Evolutionary conservation across 208 protist genomes (phyloP), one percentile per base, ranked within the genome.

Genomic region (Leishmania amazonensis): DNA sequence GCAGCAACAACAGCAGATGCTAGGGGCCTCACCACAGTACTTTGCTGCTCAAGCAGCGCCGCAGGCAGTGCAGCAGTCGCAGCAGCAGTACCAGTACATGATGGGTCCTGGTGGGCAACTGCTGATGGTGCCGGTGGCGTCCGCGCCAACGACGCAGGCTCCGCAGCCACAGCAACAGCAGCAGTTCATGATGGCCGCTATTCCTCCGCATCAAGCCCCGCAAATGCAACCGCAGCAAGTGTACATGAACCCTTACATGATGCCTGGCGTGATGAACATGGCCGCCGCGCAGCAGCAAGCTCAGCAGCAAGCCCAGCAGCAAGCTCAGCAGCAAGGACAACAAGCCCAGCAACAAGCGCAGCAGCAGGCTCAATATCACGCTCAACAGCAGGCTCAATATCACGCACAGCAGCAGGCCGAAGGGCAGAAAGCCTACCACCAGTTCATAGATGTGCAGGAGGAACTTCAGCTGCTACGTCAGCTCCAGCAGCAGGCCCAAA

Each of bases 31-130:
- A 8, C 62, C 70, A 73, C 65, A 81, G 57, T 85, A 71, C 75
- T 77, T 78, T 65, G 77, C 86, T 62, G 70, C 80, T 64, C 85
- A 88, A 64, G 83, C 64, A 13, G 47, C 24, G 51, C 78, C 65
- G 19, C 49, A 53, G n/a, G 65, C 81, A n/a, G 51, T 76, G 24
- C 84, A 81, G 8, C 78, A 83, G 51, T 79, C 81, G 60, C 85
- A 76, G n/a, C 86, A 87, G 72, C 80, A 84, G 53, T 83, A 76
- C 45, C 87, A 88, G 38, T 91, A 89, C 79, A 76, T 87, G 77
- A 79, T 89, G 72, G 80, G 82, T 3, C 81, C 88, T 1, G 78
- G 75, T 21, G 88, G 88, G 1, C 88, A 91, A 65, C 60, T 89
- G 60, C 49, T 91, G 71, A 68, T 88, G 70, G 67, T 87, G 75